Evolutionary conservation across 1,139 yeast species (phyloP), one percentile per base, ranked within the genome.

Genomic region (Debaryomycetaceae sp.): DNA sequence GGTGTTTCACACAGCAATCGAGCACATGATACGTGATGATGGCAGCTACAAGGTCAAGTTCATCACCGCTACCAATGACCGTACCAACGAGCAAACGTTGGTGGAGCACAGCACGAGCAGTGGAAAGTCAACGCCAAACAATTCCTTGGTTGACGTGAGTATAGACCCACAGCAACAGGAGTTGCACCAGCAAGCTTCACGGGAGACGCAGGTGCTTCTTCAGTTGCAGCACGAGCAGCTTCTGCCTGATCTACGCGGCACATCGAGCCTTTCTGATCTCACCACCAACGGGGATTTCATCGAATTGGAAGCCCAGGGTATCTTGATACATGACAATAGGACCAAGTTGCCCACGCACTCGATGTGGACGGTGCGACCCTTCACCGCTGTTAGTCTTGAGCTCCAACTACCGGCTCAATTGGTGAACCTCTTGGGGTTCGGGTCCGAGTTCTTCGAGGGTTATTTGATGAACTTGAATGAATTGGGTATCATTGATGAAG

Each of bases 251-350:
- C n/a, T n/a, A n/a, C 9, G 11, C 10, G 21, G 21, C 21, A 11
- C 11, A 9, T 6, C 28, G 5, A 25, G 11, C 15, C 12, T 11
- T 14, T 26, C 31, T 5, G 25, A 27, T 7, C 30, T 73, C 10
- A 68, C 79, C 0, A 72, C 73, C 21, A 75, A 77, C 48, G 83
- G 83, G 6, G 75, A 70, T 8, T 57, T 72, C 10, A 71, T 80
- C 3, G 93, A 85, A 45, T 60, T 91, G 25, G 98, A 89, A 52
- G 97, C 96, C 0, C 96, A 89, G 48, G 99, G 99, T 5, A 82
- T 91, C n/a, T 56, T 91, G 22, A 82, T 91, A n/a, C 84, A 78
- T 43, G 83, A 83, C 45, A 56, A 70, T 3, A 60, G 62, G 30
- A 64, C 78, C 0, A 65, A 66, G 10, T 54, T 69, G n/a, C 88